Evolutionary conservation across 2,329 filamentous ascomycete species (phyloP).

Genomic region (Chalara sp.): DNA sequence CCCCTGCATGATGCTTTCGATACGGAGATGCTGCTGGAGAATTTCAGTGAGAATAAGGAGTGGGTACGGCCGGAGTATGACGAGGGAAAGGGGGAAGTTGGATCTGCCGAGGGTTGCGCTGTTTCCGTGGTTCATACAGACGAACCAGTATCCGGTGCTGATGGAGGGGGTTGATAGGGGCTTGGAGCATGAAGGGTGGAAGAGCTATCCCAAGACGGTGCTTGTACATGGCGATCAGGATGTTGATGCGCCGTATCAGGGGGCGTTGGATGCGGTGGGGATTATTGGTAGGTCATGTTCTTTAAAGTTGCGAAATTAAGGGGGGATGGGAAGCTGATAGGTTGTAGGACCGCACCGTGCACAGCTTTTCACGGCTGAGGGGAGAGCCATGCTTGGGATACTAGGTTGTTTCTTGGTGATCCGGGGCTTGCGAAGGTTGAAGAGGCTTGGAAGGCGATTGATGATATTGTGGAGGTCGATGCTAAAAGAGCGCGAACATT

Average conservation of each 20-base stretch:
- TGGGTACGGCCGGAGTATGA: not conserved
- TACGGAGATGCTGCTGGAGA: not conserved
- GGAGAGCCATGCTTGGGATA: constrained; percentile 3
- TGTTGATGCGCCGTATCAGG: no score
- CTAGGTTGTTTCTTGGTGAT: constrained; percentile 1
- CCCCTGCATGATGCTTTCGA: not conserved
- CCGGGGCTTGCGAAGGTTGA: not conserved
- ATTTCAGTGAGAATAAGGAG: not conserved
- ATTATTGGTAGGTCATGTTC: not conserved
- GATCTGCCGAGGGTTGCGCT: not conserved
- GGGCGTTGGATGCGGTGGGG: not conserved
- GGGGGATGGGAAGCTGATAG: not conserved
- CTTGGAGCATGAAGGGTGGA: not conserved
- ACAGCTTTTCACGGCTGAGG: constrained; percentile 1
- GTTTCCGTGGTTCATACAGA: constrained; percentile 1
- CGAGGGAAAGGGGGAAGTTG: no score
- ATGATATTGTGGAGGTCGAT: constrained; percentile 25
- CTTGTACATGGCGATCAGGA: no score
- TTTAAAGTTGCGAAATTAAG: no score
- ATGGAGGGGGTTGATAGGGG: not conserved
- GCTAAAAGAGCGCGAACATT: constrained; percentile 14
- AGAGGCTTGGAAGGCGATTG: constrained; percentile 2
- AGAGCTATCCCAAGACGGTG: no score
- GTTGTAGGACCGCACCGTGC: not conserved
- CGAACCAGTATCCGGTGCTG: not conserved